Conservation (phyloP, 2,329 filamentous ascomycete species). For the Trichoderma atrobrunneum region DNA sequence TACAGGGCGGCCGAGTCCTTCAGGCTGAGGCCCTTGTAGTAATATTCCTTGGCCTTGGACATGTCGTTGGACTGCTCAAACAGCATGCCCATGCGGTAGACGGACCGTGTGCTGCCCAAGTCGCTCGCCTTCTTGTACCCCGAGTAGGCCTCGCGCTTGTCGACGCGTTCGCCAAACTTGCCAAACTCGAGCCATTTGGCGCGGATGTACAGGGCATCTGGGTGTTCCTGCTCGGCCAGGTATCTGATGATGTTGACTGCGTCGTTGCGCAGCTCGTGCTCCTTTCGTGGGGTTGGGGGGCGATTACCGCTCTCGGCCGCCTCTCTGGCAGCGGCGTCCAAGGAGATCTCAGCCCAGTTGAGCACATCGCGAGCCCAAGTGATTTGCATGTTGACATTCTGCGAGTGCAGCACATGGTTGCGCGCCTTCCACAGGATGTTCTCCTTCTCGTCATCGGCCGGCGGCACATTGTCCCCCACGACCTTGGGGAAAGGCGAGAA, state of each 20-base stretch:
- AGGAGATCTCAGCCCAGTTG: slow-evolving; percentile 79
- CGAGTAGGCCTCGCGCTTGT: slow-evolving; percentile 91
- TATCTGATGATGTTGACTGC: slow-evolving; percentile 90
- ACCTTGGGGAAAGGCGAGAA: slow-evolving; percentile 93
- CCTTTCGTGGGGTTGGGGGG: slow-evolving; percentile 76
- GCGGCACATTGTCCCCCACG: slow-evolving; percentile 82
- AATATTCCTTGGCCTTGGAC: slow-evolving; percentile 86
- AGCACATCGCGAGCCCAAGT: slow-evolving; percentile 94
- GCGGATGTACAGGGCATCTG: slow-evolving; percentile 88
- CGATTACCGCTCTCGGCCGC: slow-evolving; percentile 46
- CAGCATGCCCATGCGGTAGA: slow-evolving; percentile 98
- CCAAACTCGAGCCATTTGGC: slow-evolving; percentile 98
- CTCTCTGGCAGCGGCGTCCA: slow-evolving; percentile 72
- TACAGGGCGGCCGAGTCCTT: slow-evolving; percentile 85
- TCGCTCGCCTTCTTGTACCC: slow-evolving; percentile 85
- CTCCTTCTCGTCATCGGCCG: slow-evolving; percentile 92
- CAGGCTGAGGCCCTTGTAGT: slow-evolving; percentile 73
- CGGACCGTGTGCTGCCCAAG: slow-evolving; percentile 80
- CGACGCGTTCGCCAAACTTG: slow-evolving; percentile 83
- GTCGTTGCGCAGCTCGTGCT: slow-evolving; percentile 84
- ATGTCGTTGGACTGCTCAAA: slow-evolving; percentile 95
- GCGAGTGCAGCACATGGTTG: slow-evolving; percentile 80
- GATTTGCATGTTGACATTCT: slow-evolving; percentile 93
- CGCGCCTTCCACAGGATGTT: slow-evolving; percentile 82
- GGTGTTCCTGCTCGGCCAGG: slow-evolving; percentile 85